Evolutionary conservation across 1,284 basidiomycete genomes (phyloP), one percentile per base, ranked within the genome.

Genomic region (Moesziomyces parantarcticus): DNA sequence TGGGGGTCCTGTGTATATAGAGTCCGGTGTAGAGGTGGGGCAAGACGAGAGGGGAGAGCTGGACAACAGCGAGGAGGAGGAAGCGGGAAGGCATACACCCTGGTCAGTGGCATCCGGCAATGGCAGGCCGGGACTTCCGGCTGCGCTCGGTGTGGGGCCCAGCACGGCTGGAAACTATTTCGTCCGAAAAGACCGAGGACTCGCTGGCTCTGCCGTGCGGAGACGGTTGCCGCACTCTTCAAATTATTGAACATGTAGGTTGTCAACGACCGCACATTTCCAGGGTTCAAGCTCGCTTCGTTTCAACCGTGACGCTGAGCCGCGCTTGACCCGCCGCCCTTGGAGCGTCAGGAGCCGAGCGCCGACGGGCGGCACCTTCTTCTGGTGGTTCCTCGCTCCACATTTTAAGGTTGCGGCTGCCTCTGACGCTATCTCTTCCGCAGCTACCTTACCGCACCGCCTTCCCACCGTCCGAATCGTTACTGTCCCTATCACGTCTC

Each of bases 391-490:
- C 9, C 41, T 18, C 6, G 50, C 55, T 63, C 61, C 45, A 57
- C 61, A 63, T 52, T 52, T 63, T 57, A 57, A 50, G 57, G 60
- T 54, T 63, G 42, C 29, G 36, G 16, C 16, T 13, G 1, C 29
- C 29, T 32, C 29, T 32, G 10, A 13, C 29, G 29, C 11, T 32
- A 32, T 32, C 29, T 11, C 29, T 13, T 32, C 29, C 29, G 29
- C 29, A n/a, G n/a, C n/a, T n/a, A n/a, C n/a, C n/a, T n/a, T 32
- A 13, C 29, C 29, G 29, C 29, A 32, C 11, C 29, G n/a, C n/a
- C n/a, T n/a, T 32, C 29, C 10, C 29, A 32, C 13, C 29, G 13
- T 32, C 29, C 29, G 29, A 10, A 32, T 32, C 29, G 29, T 13
- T 32, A n/a, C n/a, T n/a, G n/a, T n/a, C n/a, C n/a, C n/a, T n/a